Percentiles rank a stretch among this genome's conserved stretches.
These are phyloP conservation scores for Leccinum subatratum DNA, from an alignment of 1,284 basidiomycete species.

Conservation along the genomic window DNA sequence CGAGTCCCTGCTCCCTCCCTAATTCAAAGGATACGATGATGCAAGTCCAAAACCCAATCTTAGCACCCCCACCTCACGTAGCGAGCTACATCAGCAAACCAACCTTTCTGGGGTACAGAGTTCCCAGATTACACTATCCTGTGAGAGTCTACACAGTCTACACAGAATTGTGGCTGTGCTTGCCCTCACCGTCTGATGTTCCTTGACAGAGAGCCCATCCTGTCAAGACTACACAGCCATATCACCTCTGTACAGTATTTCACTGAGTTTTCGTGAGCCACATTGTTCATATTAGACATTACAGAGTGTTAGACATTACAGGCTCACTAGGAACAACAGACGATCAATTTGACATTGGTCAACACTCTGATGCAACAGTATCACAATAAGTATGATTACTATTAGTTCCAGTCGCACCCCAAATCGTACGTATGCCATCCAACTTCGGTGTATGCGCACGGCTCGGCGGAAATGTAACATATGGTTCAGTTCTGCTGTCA, in stretches of 20 bases:
- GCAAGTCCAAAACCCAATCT: too few species aligned
- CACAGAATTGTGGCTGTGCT: background rate
- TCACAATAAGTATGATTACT: background rate
- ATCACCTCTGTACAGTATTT: background rate
- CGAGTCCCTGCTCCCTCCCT: too few species aligned
- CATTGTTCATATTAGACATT: too few species aligned
- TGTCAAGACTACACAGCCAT: background rate
- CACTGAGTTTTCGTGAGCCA: background rate
- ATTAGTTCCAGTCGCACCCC: background rate
- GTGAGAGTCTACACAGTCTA: background rate
- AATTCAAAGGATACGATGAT: too few species aligned
- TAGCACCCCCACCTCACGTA: too few species aligned
- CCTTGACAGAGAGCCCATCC: background rate
- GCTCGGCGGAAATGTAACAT: background rate
- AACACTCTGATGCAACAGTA: background rate
- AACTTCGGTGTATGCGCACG: background rate
- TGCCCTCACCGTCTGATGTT: background rate
- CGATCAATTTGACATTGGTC: background rate
- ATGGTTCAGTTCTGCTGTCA: too few species aligned
- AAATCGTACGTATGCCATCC: background rate
- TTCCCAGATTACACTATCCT: background rate
- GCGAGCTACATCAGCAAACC: too few species aligned
- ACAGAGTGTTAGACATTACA: too few species aligned
- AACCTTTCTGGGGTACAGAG: background rate
- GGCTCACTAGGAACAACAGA: background rate